Conservation (phyloP, 176 grass and related monocot genomes). For the Carex myosuroides region DNA sequence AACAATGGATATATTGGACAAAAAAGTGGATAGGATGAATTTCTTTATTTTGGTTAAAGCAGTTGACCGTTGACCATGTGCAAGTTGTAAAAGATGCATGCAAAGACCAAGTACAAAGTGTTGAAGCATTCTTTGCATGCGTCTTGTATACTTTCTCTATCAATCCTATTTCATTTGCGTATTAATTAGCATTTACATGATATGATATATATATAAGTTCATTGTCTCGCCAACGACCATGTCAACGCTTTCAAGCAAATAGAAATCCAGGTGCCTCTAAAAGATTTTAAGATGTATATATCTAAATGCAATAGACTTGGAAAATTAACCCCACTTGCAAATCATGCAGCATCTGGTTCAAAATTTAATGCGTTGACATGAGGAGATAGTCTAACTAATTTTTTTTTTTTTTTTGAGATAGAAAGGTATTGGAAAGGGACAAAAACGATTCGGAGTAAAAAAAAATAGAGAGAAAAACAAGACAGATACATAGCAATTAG, state of each 20-base stretch:
- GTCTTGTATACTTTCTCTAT: neutral
- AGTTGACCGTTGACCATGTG: neutral
- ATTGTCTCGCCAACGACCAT: neutral
- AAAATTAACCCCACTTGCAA: neutral
- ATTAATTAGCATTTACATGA: neutral
- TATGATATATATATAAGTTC: neutral
- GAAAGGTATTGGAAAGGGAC: neutral
- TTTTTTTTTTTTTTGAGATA: neutral
- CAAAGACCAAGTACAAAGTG: neutral
- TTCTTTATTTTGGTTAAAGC: slow-evolving; percentile 4
- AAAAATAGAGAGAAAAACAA: neutral
- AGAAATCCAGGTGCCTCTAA: neutral
- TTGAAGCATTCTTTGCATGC: slow-evolving; percentile 22
- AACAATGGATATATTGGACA: neutral
- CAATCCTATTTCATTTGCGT: slow-evolving; percentile 10
- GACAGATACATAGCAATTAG: neutral
- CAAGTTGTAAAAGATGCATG: neutral
- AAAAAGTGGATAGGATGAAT: neutral
- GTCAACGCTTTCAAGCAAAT: neutral
- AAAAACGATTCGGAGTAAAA: neutral
- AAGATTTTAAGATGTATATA: neutral
- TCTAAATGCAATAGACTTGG: neutral
- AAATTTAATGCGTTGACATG: neutral
- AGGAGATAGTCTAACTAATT: neutral
- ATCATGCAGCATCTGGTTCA: neutral